Evolutionary conservation across 345 rosid species (phyloP).

Genomic region (Citrus glauca): DNA sequence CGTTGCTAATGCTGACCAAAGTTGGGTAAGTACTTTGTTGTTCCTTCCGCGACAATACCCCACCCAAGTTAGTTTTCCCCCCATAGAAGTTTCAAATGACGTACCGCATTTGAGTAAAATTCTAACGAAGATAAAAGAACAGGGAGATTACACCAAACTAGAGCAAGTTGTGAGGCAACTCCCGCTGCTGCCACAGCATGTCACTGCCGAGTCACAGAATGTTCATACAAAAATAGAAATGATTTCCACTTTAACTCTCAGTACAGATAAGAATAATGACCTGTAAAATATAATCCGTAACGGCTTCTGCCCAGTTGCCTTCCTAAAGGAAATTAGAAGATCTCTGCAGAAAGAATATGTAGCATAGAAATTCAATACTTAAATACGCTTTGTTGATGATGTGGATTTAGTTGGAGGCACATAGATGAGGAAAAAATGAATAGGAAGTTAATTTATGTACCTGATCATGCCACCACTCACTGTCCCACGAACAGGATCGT

Average conservation of each 20-base stretch:
- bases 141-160: background rate
- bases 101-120: background rate
- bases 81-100: background rate
- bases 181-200: background rate
- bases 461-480: slow-evolving; percentile 98
- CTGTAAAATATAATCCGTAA: slow-evolving; percentile 96
- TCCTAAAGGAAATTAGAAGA: slow-evolving; percentile 87
- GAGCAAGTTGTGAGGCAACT: background rate
- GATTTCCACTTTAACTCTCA: background rate
- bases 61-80: background rate
- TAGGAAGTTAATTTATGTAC: slow-evolving; percentile 28
- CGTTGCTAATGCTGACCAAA: background rate
- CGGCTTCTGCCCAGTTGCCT: slow-evolving; percentile 99
- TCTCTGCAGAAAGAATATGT: slow-evolving; percentile 46
- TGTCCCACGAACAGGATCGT: slow-evolving; percentile 95
- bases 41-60: background rate
- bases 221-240: background rate
- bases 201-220: background rate
- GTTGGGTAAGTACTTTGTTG: background rate
- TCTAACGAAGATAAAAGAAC: background rate
- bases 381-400: background rate
- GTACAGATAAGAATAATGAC: slow-evolving; percentile 23
- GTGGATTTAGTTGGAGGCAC: background rate
- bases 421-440: background rate
- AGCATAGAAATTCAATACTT: background rate